These are phyloP conservation scores for Nadsonia fulvescens DNA, from an alignment of 805 yeast species.

Conservation along the genomic window DNA sequence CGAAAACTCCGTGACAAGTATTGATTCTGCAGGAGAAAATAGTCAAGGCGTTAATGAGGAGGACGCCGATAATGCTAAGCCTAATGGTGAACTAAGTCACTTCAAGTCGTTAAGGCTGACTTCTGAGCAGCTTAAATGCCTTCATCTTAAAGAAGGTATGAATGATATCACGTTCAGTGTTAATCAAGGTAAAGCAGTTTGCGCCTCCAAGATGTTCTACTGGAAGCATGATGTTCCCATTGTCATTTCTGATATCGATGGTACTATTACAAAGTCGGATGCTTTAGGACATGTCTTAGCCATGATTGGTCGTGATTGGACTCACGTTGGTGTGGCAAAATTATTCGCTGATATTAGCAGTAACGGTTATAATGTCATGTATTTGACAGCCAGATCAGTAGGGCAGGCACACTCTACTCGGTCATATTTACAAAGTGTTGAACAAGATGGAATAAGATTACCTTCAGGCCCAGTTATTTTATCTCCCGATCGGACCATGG, in stretches of 20 bases:
- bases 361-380: constrained; percentile 87
- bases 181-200: constrained; percentile 63
- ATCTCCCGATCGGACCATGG: constrained; percentile 92
- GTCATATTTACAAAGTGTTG: constrained; percentile 58
- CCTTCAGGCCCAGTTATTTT: constrained; percentile 89
- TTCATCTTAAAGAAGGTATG: constrained; percentile 60
- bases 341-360: constrained; percentile 65
- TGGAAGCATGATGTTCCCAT: constrained; percentile 81
- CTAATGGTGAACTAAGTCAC: constrained; percentile 23
- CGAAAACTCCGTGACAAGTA: too few species aligned
- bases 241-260: constrained; percentile 93
- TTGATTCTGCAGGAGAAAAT: too few species aligned
- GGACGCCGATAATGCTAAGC: constrained; percentile 8
- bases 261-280: constrained; percentile 96
- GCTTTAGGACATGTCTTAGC: constrained; percentile 92
- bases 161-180: constrained; percentile 67
- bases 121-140: constrained; percentile 64
- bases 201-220: constrained; percentile 53
- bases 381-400: constrained; percentile 84
- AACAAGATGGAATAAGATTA: constrained; percentile 53
- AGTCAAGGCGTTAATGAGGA: too few species aligned
- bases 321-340: constrained; percentile 89
- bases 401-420: constrained; percentile 91
- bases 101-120: constrained; percentile 83
- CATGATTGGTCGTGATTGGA: constrained; percentile 93